Base-by-base conservation (phyloP, 1,284 basidiomycete species). In the Crucibulum cyathiforme region DNA sequence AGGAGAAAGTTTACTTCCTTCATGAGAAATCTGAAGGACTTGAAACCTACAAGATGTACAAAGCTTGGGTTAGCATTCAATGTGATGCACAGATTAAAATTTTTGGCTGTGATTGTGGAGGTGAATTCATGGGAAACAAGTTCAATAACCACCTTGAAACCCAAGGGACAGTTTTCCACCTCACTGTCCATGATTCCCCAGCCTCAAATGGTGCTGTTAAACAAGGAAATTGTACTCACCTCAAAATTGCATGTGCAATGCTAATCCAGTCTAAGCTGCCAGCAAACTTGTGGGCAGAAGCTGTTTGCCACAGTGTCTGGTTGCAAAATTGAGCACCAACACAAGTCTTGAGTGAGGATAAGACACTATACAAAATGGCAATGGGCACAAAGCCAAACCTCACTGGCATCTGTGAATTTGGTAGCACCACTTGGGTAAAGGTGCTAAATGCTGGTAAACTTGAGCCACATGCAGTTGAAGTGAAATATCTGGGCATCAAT, bases 101-200 rank as follows among this genome's bases (percentile, higher is more conserved):
- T 6, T 61, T 76, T 2, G 58, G 69, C 3, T 60, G 62, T 1
- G 72, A 80, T 59, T 55, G 71, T 24, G 74, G 75, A 6, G 71
- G 74, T 13, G 67, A 78, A 65, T 72, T 69, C 56, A 49, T 59
- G 7, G 62, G 61, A 53, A 58, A 67, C 17, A 65, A 66, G 19
- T 76, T 80, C 53, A 58, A 38, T 1, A 45, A 63, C 1, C 66
- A 74, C 59, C 68, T 74, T 4, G 58, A 60, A 7, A 34, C 47
- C 0, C 35, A 58, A 10, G 78, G 78, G 15, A 80, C 74, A 2
- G 45, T 57, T 19, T 67, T 63, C 24, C 62, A 74, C 46, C 63
- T 72, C 13, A 75, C 72, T 13, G 66, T 74, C 1, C 78, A 80
- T 56, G 70, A 81, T 57, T 71, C 74, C 1, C 75, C 74, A 3